These are phyloP conservation scores for Aspergillus nidulans DNA, from an alignment of 495 filamentous ascomycete species.

Conservation along the genomic window DNA sequence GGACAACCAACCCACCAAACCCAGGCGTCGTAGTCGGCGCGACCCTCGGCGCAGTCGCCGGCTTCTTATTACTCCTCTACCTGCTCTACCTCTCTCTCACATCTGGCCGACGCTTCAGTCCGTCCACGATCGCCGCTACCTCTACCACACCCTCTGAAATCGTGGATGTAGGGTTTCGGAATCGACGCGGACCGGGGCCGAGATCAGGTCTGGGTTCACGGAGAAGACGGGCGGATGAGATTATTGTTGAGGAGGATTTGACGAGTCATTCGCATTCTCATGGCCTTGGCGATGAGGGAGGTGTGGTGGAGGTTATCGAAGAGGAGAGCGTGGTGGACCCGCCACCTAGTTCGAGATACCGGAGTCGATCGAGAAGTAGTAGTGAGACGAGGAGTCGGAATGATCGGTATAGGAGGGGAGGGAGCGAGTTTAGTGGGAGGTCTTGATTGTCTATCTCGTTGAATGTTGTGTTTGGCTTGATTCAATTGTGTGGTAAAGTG, in stretches of 20 bases:
- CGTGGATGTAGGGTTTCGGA: slow-evolving; percentile 10
- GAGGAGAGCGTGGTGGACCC: slow-evolving; percentile 22
- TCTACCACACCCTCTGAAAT: slow-evolving; percentile 18
- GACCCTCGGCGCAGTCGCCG: slow-evolving; percentile 75
- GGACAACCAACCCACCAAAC: slow-evolving; percentile 51
- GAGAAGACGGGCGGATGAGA: neutral
- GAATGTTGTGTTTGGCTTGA: neutral
- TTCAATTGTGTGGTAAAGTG: no score
- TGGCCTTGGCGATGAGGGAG: slow-evolving; percentile 24
- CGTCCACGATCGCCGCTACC: slow-evolving; percentile 23
- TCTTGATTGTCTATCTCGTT: slow-evolving; percentile 16
- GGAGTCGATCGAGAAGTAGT: neutral
- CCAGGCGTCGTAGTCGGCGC: slow-evolving; percentile 80
- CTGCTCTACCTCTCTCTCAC: slow-evolving; percentile 65
- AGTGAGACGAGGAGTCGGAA: slow-evolving; percentile 2
- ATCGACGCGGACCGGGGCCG: neutral
- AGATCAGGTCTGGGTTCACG: neutral
- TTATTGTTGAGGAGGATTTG: slow-evolving; percentile 26
- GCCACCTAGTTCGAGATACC: neutral
- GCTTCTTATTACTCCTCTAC: slow-evolving; percentile 73
- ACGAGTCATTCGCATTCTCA: slow-evolving; percentile 3
- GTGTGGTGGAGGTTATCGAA: slow-evolving; percentile 31
- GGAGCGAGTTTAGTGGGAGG: slow-evolving; percentile 29
- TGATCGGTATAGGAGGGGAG: neutral
- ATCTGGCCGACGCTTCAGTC: slow-evolving; percentile 32